These are phyloP conservation scores for Podaxis carcinomalis DNA, from an alignment of 768 basidiomycete species.

Conservation along the genomic window DNA sequence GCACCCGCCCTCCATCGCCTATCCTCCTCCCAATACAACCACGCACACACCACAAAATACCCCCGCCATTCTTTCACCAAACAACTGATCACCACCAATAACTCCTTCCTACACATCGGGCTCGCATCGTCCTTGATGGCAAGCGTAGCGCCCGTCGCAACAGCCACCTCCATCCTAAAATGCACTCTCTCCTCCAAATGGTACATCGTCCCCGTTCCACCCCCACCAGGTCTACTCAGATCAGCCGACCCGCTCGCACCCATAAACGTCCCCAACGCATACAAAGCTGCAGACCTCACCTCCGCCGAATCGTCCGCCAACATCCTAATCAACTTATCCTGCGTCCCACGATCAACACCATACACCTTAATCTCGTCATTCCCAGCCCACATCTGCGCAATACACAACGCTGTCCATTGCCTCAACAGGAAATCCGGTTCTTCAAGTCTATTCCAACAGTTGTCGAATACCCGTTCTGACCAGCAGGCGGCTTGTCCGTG, in stretches of 20 bases:
- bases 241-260: slow-evolving; percentile 83
- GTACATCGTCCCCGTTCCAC: slow-evolving; percentile 78
- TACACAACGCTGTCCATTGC: slow-evolving; percentile 92
- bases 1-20: slow-evolving; percentile 50
- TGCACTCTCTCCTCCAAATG: slow-evolving; percentile 76
- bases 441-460: slow-evolving; percentile 79
- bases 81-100: slow-evolving; percentile 86
- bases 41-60: slow-evolving; percentile 93
- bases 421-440: slow-evolving; percentile 90
- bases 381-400: slow-evolving; percentile 91
- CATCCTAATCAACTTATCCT: slow-evolving; percentile 76
- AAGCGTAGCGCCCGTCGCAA: slow-evolving; percentile 84
- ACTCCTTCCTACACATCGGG: slow-evolving; percentile 94
- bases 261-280: slow-evolving; percentile 89
- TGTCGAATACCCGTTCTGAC: slow-evolving; percentile 77
- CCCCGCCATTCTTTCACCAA: slow-evolving; percentile 96
- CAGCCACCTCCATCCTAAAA: slow-evolving; percentile 86
- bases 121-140: slow-evolving; percentile 92
- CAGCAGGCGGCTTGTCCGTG: slow-evolving; percentile 85
- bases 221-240: slow-evolving; percentile 64
- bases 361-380: slow-evolving; percentile 88
- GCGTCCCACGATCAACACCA: slow-evolving; percentile 74
- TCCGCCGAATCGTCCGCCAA: slow-evolving; percentile 88
- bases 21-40: slow-evolving; percentile 95
- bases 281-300: slow-evolving; percentile 87